Base-by-base conservation (phyloP, 305 asterid species). In the Nicotiana rustica region DNA sequence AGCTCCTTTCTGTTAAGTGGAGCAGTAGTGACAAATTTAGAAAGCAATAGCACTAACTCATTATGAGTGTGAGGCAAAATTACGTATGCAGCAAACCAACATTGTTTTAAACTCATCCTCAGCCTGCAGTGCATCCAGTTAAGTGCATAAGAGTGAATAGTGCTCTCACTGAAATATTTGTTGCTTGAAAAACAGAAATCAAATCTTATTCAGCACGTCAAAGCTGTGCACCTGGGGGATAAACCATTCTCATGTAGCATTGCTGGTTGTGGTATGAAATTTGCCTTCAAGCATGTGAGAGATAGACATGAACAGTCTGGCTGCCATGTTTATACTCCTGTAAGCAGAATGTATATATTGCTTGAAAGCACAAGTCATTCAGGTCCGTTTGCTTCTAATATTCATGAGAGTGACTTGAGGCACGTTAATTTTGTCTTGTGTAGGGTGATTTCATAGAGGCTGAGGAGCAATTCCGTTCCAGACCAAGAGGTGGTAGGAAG, bases 401-500 rank as follows among this genome's bases (percentile, higher is more conserved):
- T 73, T 73, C 21, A 12, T 25, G 4, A 31, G 35, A 6, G 35
- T 13, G 14, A 47, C 79, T 73, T 73, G 0, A 13, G 41, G 21
- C 25, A 13, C 21, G 7, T 14, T 25, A 25, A 2, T 25, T 14
- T 33, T 0, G 44, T 41, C 13, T 8, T 78, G 18, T 80, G 62
- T 90, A 96, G 99, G 99, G 98, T 75, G 90, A 91, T 88, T 93
- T 94, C 62, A 91, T 82, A 55, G 97, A 86, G 64, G 81, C 91
- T 1, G 98, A 96, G 82, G 95, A 91, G 85, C 97, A 91, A 88
- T 92, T 93, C 82, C 90, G 89, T n/a, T 89, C 86, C 4, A 89
- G 97, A 86, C 93, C 96, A 10, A 91, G 96, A 90, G 99, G 98
- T 35, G 98, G 99, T 81, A 80, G 93, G 81, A 94, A 93, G 89